Evolutionary conservation across 2,329 filamentous ascomycete genomes (phyloP).

Genomic region (Fusarium temperatum): DNA sequence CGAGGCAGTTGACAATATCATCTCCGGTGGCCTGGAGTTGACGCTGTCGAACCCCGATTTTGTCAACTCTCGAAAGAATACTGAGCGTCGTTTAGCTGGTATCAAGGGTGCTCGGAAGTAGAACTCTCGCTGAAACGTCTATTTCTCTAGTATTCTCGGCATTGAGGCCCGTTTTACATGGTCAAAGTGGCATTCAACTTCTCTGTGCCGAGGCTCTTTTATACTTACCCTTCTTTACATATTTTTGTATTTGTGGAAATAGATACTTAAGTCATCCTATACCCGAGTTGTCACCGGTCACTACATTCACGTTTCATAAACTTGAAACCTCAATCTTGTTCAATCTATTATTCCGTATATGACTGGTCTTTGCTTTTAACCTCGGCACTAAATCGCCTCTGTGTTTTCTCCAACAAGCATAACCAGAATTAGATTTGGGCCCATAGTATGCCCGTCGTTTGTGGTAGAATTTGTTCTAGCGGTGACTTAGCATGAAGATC

Average conservation of each 20-base stretch:
- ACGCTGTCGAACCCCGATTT: constrained; percentile 97
- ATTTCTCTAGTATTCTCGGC: too few relatives aligned
- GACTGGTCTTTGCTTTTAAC: background rate
- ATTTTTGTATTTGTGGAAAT: background rate
- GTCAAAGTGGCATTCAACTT: too few relatives aligned
- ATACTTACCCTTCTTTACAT: background rate
- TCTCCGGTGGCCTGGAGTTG: constrained; percentile 87
- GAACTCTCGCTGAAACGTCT: background rate
- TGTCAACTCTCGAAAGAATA: constrained; percentile 81
- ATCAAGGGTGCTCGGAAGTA: background rate
- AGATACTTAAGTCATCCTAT: fast-evolving
- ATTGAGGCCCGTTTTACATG: fast-evolving
- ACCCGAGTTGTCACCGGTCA: background rate
- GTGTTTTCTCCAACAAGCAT: background rate
- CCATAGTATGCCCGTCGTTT: background rate
- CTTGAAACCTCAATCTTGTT: background rate
- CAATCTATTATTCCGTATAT: too few relatives aligned
- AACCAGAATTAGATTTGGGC: background rate
- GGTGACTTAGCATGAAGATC: background rate
- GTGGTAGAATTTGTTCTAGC: background rate
- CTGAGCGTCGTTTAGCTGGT: constrained; percentile 47
- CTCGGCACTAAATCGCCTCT: background rate
- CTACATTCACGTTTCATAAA: fast-evolving
- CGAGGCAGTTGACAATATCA: constrained; percentile 89
- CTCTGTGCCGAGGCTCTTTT: background rate